Conservation (phyloP, 73 alveolate genomes). For the Paramecium sexaurelia region DNA sequence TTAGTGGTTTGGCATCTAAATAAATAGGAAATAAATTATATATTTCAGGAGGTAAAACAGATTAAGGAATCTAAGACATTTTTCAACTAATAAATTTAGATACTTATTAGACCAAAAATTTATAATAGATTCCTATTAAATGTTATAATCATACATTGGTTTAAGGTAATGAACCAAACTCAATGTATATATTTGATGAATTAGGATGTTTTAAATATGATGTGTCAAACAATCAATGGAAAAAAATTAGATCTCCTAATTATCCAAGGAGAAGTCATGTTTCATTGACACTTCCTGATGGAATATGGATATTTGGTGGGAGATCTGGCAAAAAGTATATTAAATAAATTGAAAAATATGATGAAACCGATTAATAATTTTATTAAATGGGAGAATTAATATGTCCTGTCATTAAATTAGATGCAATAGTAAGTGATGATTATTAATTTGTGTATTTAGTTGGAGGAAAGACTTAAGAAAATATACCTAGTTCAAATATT, state of each 20-base stretch:
- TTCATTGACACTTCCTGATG: slow-evolving; percentile 38
- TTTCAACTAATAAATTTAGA: slow-evolving; percentile 32
- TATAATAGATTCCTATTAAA: background rate
- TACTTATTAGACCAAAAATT: background rate
- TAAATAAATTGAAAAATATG: slow-evolving; percentile 40
- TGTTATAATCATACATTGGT: slow-evolving; percentile 6
- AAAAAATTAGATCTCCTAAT: background rate
- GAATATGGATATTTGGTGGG: slow-evolving; percentile 54
- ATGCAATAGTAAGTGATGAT: slow-evolving; percentile 49
- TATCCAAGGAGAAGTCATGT: slow-evolving; percentile 19
- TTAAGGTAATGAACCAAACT: background rate
- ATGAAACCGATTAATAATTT: slow-evolving; percentile 31
- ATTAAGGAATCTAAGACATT: background rate
- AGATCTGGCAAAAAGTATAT: slow-evolving; percentile 2
- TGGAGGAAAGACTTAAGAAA: slow-evolving; percentile 55
- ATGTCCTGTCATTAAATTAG: slow-evolving; percentile 3
- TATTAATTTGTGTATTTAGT: slow-evolving; percentile 19
- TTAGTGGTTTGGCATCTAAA: background rate
- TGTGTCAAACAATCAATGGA: background rate
- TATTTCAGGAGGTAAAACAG: slow-evolving; percentile 57
- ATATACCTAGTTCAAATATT: slow-evolving; percentile 3
- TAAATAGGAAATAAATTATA: slow-evolving; percentile 30
- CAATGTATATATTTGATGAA: slow-evolving; percentile 7
- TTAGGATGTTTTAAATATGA: slow-evolving; percentile 41
- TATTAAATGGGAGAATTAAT: slow-evolving; percentile 23